Evolutionary conservation across 805 yeast species (phyloP), one percentile per base, ranked within the genome.

Genomic region (Pichia gijzeniarum): DNA sequence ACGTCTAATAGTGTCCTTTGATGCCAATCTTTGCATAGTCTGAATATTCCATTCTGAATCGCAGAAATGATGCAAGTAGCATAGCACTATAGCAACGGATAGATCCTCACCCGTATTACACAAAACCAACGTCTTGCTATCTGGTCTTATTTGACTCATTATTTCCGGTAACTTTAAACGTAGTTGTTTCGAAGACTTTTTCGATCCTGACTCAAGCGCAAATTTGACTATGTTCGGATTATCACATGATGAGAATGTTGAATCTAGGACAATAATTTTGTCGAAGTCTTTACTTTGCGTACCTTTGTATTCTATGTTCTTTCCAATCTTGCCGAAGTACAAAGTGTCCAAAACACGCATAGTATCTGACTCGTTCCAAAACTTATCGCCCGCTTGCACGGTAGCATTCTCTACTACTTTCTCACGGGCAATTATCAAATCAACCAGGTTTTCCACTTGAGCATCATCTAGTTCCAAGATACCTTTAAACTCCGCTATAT

Each of bases 31-130:
- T 57, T 39, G 69, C 31, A 6, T 39, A 19, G 6, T 6, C 16
- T 30, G 7, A 12, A 30, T 13, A 16, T 30, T 13, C 40, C 65
- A 53, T 68, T 81, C 16, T 30, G 14, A 10, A 12, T 30, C 33
- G 16, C 14, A 30, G 45, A 65, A 60, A 20, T 62, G 56, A 47
- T 80, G 70, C n/a, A 83, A 61, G 2, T 79, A 54, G 14, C 75
- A 65, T 3, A 87, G 61, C 0, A 76, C 69, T 0, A 83, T 71
- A 0, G 85, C 87, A 2, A 77, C 71, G 1, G 89, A 74, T 35
- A 86, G 57, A 56, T 88, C 95, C 3, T 71, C 67, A 0, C 87
- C 90, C 0, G 75, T 64, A 20, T 79, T 82, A 54, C 91, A 82
- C 2, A 81, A 57, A 0, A 88, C 58, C 19, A 80, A 47, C 1